Conservation (phyloP, 179 eudicot species). For the Actinidia chinensis region DNA sequence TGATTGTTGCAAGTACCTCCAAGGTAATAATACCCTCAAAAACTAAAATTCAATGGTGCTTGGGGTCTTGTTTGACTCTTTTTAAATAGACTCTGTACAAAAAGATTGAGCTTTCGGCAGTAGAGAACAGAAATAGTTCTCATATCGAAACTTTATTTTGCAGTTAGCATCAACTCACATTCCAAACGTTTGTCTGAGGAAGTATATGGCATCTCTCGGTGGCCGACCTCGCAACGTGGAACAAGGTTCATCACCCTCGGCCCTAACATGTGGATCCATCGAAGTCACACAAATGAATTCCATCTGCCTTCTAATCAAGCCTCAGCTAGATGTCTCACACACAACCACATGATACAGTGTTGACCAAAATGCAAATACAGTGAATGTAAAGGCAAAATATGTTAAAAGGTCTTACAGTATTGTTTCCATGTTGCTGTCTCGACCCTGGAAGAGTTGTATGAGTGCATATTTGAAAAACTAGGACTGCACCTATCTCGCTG, state of each 20-base stretch:
- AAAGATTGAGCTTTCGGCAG: not conserved
- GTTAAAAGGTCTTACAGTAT: not conserved
- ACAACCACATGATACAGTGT: not conserved
- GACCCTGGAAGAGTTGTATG: slow-evolving; percentile 3
- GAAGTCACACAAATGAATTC: not conserved
- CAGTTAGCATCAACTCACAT: not conserved
- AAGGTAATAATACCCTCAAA: too few species aligned
- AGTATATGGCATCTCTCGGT: slow-evolving; percentile 5
- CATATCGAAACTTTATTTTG: not conserved
- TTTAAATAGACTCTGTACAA: not conserved
- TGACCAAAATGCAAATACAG: not conserved
- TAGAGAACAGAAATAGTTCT: not conserved
- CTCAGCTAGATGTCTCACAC: not conserved
- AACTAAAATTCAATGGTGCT: not conserved
- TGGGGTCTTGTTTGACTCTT: not conserved
- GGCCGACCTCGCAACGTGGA: slow-evolving; percentile 2
- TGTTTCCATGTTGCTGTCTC: not conserved
- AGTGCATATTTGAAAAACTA: slow-evolving; percentile 11
- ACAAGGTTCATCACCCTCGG: not conserved
- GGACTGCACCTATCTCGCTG: slow-evolving; percentile 10
- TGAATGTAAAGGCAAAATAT: slow-evolving; percentile 25
- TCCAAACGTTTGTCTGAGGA: slow-evolving; percentile 20
- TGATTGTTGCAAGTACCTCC: too few species aligned
- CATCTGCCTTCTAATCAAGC: not conserved
- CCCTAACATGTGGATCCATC: not conserved